Conservation (phyloP, 1,284 basidiomycete species). For the Sanghuangporus baumii region DNA sequence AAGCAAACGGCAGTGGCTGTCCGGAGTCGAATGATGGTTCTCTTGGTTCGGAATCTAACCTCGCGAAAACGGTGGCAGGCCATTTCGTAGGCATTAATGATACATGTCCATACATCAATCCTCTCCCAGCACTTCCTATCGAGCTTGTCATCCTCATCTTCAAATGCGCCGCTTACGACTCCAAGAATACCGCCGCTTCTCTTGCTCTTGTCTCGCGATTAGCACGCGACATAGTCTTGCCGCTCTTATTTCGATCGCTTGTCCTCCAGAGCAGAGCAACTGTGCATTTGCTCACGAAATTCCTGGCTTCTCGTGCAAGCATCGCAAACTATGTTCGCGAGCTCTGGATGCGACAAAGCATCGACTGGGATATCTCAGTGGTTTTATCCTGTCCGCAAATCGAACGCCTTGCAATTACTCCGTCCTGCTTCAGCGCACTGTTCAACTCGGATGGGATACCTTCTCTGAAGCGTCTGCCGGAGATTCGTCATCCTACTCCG, state of each 20-base stretch:
- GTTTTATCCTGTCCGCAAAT: background rate
- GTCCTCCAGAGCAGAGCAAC: background rate
- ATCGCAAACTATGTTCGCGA: constrained; percentile 5
- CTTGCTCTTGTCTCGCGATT: constrained; percentile 17
- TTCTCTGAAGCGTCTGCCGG: background rate
- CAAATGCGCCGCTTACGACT: constrained; percentile 8
- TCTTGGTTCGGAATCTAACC: background rate
- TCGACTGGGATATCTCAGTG: background rate
- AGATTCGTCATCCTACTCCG: background rate
- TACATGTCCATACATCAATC: background rate
- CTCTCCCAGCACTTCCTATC: constrained; percentile 11
- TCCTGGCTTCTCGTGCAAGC: background rate
- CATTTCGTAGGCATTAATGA: background rate
- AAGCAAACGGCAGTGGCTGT: background rate
- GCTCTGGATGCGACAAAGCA: constrained; percentile 4
- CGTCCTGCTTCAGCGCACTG: constrained; percentile 5
- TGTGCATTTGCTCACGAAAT: background rate
- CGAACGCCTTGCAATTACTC: background rate
- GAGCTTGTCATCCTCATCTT: constrained; percentile 15
- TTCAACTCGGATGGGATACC: background rate
- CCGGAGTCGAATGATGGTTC: background rate
- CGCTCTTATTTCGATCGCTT: constrained; percentile 16
- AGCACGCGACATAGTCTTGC: constrained; percentile 9
- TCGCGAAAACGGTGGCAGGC: background rate
- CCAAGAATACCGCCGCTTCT: background rate